Evolutionary conservation across 2,329 filamentous ascomycete species (phyloP).

Genomic region (Neoascochyta sp.): DNA sequence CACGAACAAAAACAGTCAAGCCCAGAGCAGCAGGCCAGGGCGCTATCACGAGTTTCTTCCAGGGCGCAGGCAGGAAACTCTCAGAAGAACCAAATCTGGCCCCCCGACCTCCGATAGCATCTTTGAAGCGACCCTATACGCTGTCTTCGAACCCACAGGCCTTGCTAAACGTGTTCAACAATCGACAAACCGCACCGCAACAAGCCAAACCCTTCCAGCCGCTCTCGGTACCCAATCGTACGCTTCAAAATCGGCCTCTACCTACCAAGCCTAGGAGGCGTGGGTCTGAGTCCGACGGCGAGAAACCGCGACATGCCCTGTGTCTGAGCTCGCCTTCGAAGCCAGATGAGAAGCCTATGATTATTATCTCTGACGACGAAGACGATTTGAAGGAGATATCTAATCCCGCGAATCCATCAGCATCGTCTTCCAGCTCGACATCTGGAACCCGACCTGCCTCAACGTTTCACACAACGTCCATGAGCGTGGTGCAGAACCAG

Average conservation of each 20-base stretch:
- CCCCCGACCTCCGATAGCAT: conserved; percentile 5
- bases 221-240: conserved; percentile 27
- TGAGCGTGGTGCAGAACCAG: conserved; percentile 28
- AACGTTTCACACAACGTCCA: conserved; percentile 45
- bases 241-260: conserved; percentile 33
- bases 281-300: conserved; percentile 17
- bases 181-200: conserved; percentile 14
- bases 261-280: conserved; percentile 25
- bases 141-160: conserved; percentile 10
- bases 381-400: conserved; percentile 4
- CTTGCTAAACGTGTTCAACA: conserved; percentile 35
- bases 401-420: conserved; percentile 9
- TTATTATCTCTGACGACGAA: conserved; percentile 3
- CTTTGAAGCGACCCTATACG: conserved; percentile 21
- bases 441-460: conserved; percentile 35
- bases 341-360: conserved; percentile 17
- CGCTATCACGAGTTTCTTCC: conserved; percentile 53
- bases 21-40: conserved; percentile 48
- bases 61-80: conserved; percentile 22
- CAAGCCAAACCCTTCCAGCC: conserved; percentile 19
- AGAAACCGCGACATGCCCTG: conserved; percentile 47
- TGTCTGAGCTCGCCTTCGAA: conserved; percentile 44
- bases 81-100: conserved; percentile 8
- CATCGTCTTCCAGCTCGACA: conserved; percentile 1
- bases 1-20: conserved; percentile 22